Percentiles rank a stretch among this genome's conserved stretches.
Conservation (phyloP, 1,139 yeast genomes). For the Blastobotrys arbuscula region DNA sequence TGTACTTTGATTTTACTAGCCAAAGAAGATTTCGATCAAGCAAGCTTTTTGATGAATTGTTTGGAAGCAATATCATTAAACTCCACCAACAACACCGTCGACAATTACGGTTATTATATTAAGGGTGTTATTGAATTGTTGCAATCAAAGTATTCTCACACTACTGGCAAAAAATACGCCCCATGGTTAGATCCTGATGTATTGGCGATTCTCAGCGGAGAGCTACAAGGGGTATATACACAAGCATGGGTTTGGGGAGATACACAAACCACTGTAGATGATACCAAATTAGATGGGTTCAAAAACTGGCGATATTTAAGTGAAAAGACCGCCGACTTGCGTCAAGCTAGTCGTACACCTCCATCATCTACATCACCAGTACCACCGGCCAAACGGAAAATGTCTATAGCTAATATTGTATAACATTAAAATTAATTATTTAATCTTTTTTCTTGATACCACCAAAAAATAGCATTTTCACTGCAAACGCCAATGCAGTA, state of each 20-base stretch:
- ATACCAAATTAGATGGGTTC: background rate
- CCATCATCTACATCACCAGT: conserved; percentile 1
- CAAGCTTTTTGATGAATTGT: conserved; percentile 11
- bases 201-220: conserved; percentile 25
- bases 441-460: conserved; percentile 13
- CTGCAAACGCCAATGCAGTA: conserved; percentile 35
- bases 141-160: conserved; percentile 6
- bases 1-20: conserved; percentile 19
- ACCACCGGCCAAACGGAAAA: conserved; percentile 13
- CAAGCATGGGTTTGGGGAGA: conserved; percentile 27
- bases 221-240: conserved; percentile 22
- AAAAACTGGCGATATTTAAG: background rate
- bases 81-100: background rate
- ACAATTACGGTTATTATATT: conserved; percentile 16
- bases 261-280: conserved; percentile 3
- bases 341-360: background rate
- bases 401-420: conserved; percentile 26
- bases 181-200: conserved; percentile 26
- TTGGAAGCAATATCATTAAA: conserved; percentile 10
- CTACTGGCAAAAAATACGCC: conserved; percentile 8
- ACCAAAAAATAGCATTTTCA: conserved; percentile 35
- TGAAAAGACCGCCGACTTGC: background rate
- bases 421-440: conserved; percentile 9
- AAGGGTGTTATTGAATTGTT: conserved; percentile 19
- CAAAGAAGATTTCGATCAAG: conserved; percentile 17